Evolutionary conservation across 2,329 filamentous ascomycete species (phyloP), one percentile per base, ranked within the genome.

Genomic region (Pseudocercospora cruenta): DNA sequence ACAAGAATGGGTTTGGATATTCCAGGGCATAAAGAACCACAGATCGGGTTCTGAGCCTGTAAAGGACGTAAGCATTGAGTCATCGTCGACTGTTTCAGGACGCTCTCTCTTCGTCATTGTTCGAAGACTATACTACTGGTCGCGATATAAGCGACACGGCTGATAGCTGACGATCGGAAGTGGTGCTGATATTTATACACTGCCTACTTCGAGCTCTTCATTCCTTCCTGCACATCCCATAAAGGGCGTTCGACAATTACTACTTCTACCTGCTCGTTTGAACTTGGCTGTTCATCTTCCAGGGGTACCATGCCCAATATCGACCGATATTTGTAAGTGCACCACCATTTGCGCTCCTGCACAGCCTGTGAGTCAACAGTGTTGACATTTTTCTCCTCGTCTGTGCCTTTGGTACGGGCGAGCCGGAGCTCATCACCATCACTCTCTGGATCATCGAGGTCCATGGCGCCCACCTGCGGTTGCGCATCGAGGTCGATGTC

Each of bases 251-350:
- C 94, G 14, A 98, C 88, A 60, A 98, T 82, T 1, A 93, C 94
- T 55, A 97, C 91, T 80, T 99, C 95, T 4, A 91, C 80, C 10
- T 78, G 73, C 31, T 73, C 72, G 19, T 70, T 73, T 47, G 71
- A 68, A 21, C 72, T 68, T 51, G 70, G 62, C 62, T 71, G 69
- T 85, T 78, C 51, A 47, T 75, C 73, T 22, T 80, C 82, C 33
- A 90, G 79, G 19, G 86, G 84, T 21, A 88, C 84, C 53, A 90
- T 85, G 4, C 94, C 95, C 67, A 99, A 83, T 72, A 99, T 93
- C n/a, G 94, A 92, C 65, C 94, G 87, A 80, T 98, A 99, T 79
- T 96, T 96, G 84, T 91, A 93, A 4, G 94, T 96, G 76, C 90
- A 88, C 92, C 93, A 98, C 81, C 83, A 86, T 6, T 71, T 72